Percentiles rank a stretch among this genome's conserved stretches.
These are phyloP conservation scores for Neoscytalidium dimidiatum DNA, from an alignment of 2,329 filamentous ascomycete genomes.

Conservation along the genomic window DNA sequence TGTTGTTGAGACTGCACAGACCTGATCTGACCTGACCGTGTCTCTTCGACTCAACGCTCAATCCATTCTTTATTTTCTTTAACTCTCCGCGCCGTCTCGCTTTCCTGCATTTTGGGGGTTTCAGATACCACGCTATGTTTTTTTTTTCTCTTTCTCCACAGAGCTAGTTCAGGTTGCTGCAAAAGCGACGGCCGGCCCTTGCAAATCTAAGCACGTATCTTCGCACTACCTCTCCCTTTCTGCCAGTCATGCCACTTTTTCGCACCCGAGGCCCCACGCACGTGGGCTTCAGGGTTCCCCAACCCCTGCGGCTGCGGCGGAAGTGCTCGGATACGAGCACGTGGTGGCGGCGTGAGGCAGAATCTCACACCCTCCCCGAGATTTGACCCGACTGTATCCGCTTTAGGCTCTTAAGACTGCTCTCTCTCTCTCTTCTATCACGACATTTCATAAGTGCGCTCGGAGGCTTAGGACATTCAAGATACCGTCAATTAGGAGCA, in stretches of 20 bases:
- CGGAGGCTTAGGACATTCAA: not conserved
- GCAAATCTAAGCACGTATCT: constrained; percentile 10
- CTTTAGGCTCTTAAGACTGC: not conserved
- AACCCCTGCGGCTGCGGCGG: constrained; percentile 11
- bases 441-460: not conserved
- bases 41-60: not conserved
- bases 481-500: not conserved
- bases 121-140: constrained; percentile 17
- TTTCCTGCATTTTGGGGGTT: constrained; percentile 11
- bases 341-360: constrained; percentile 5
- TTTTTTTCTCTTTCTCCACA: constrained; percentile 2
- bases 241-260: not conserved
- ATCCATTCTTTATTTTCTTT: not conserved
- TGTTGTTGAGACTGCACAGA: not conserved
- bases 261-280: not conserved
- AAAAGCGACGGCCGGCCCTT: not conserved
- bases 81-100: not conserved
- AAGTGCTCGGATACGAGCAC: constrained; percentile 3
- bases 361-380: not conserved
- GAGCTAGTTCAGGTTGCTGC: not conserved
- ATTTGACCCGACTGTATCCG: not conserved
- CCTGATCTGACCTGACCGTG: too few species aligned
- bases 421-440: not conserved
- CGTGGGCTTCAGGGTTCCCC: constrained; percentile 7
- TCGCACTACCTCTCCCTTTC: not conserved